phyloP scores from a whole-genome alignment of 768 basidiomycete species.

The Pisolithus microcarpus region DNA sequence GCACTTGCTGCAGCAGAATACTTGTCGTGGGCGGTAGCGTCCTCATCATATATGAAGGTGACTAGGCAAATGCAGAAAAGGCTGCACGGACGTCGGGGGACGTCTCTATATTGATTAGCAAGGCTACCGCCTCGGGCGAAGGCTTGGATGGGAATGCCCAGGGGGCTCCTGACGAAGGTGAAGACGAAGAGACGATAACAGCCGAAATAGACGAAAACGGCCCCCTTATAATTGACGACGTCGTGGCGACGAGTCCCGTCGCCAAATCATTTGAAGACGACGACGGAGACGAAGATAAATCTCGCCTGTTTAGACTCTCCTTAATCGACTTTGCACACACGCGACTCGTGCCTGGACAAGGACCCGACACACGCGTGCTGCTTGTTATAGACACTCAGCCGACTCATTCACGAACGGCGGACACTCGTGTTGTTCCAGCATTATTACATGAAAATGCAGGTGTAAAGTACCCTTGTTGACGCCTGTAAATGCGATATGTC shows the following conservation, averaged over 20 bases:
- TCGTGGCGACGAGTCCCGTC: slow-evolving; percentile 4
- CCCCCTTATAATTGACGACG: slow-evolving; percentile 13
- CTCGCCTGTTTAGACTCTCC: slow-evolving; percentile 85
- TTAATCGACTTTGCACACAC: slow-evolving; percentile 85
- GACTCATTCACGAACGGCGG: slow-evolving; percentile 53
- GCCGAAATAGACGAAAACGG: slow-evolving; percentile 26
- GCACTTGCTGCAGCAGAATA: slow-evolving; percentile 52
- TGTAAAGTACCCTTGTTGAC: no score
- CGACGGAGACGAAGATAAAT: slow-evolving; percentile 31
- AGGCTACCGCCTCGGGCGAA: slow-evolving; percentile 25
- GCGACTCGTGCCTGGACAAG: slow-evolving; percentile 54
- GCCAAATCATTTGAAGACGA: slow-evolving; percentile 31
- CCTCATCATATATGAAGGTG: no score
- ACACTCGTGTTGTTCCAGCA: slow-evolving; percentile 33
- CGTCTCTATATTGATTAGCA: slow-evolving; percentile 16
- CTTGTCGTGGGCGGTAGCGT: slow-evolving; percentile 74
- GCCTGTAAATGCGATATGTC: no score
- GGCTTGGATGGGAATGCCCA: no score
- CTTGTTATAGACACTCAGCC: slow-evolving; percentile 61
- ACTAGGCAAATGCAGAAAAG: no score
- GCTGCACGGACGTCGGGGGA: slow-evolving; percentile 20
- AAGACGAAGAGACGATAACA: slow-evolving; percentile 33
- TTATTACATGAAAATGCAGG: not conserved
- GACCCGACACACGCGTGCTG: slow-evolving; percentile 75
- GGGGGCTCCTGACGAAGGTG: slow-evolving; percentile 11